A percentile compares a stretch with the other conserved stretches of the same genome.
Conservation (phyloP, 116 monocot species). For the Iris pallida region DNA sequence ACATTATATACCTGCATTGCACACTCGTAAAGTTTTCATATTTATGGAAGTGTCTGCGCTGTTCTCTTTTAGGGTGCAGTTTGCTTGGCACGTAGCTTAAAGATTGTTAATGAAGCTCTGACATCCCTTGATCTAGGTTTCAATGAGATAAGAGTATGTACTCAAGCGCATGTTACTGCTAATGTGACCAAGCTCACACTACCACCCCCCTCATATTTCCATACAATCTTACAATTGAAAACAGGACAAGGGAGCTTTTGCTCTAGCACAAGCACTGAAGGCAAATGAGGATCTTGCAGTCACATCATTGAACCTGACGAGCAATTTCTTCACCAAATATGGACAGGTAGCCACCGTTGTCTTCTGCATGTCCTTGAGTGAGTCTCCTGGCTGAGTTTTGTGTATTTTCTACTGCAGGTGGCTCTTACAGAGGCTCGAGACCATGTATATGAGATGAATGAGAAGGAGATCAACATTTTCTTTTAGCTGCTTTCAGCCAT, state of each 20-base stretch:
- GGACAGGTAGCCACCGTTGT: conserved; percentile 54
- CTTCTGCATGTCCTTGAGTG: background rate
- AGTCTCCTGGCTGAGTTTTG: background rate
- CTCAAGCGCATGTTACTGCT: background rate
- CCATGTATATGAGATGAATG: conserved; percentile 92
- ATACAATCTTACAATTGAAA: background rate
- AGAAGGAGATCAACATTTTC: conserved; percentile 78
- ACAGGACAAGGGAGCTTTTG: conserved; percentile 94
- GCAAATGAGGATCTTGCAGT: conserved; percentile 90
- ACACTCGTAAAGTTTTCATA: background rate
- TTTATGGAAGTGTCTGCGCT: background rate
- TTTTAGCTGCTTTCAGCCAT: conserved; percentile 46
- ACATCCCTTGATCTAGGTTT: conserved; percentile 91
- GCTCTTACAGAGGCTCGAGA: conserved; percentile 90
- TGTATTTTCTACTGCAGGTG: conserved; percentile 44
- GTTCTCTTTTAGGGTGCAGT: conserved; percentile 60
- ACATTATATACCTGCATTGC: no score
- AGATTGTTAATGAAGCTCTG: conserved; percentile 90
- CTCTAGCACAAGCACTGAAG: conserved; percentile 92
- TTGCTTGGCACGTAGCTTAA: conserved; percentile 80
- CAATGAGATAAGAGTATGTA: conserved; percentile 88
- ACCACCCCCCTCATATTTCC: conserved; percentile 1
- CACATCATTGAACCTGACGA: conserved; percentile 73
- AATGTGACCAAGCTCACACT: background rate
- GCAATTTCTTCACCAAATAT: conserved; percentile 94